These are phyloP conservation scores for Epichloe brachyelytri DNA, from an alignment of 2,329 filamentous ascomycete species.

Conservation along the genomic window DNA sequence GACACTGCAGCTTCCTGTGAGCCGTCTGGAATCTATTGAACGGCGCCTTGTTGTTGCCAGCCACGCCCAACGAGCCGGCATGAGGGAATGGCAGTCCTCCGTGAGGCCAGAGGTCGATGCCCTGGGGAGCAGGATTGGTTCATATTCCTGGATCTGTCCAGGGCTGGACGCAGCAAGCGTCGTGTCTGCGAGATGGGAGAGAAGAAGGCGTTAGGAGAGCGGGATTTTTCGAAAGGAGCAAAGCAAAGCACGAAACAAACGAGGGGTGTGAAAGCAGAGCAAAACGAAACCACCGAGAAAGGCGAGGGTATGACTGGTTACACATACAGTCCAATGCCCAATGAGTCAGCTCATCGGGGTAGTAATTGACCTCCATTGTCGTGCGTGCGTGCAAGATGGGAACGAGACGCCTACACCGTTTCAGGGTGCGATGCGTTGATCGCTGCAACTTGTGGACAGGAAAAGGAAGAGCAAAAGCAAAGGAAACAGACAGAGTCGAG, in stretches of 20 bases:
- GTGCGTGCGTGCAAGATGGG: neutral
- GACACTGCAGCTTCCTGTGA: neutral
- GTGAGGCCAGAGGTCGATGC: neutral
- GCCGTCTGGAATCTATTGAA: neutral
- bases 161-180: neutral
- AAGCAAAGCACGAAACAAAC: neutral
- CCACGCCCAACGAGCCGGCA: neutral
- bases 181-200: neutral
- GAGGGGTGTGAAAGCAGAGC: too few relatives aligned
- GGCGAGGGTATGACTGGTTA: neutral
- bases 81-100: neutral
- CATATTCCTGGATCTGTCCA: neutral
- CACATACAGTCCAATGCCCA: conserved; percentile 1
- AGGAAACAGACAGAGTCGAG: neutral
- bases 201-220: neutral
- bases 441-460: too few relatives aligned
- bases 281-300: neutral
- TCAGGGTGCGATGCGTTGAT: too few relatives aligned
- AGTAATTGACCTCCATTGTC: neutral
- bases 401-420: too few relatives aligned
- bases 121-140: neutral
- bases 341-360: neutral
- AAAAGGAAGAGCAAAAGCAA: too few relatives aligned
- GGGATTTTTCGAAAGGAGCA: neutral
- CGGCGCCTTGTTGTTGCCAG: neutral